Percentiles rank a stretch among this genome's conserved stretches.
phyloP scores from a whole-genome alignment of 2,329 filamentous ascomycete genomes.

The Cryphonectria nitschkei region DNA sequence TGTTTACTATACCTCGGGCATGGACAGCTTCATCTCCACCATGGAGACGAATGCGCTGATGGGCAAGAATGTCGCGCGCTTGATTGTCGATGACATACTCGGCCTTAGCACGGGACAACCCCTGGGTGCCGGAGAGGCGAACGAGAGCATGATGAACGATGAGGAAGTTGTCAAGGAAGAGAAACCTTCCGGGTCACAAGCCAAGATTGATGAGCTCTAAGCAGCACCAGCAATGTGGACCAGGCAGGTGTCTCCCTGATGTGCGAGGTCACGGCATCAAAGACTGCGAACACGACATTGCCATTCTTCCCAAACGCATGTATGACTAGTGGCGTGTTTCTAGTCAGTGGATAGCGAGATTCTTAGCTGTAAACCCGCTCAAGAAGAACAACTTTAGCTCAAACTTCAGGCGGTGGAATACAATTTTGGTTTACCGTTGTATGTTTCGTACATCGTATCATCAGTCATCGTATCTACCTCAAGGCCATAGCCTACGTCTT shows the following conservation, averaged over 20 bases:
- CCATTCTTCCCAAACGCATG: background rate
- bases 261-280: background rate
- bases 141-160: constrained; percentile 9
- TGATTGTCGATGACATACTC: constrained; percentile 67
- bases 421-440: background rate
- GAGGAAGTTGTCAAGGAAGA: constrained; percentile 13
- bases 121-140: constrained; percentile 31
- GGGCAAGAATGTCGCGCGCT: constrained; percentile 80
- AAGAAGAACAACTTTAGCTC: too few species aligned
- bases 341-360: background rate
- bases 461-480: too few species aligned
- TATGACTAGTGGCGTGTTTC: background rate
- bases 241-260: background rate
- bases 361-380: background rate
- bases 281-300: too few species aligned
- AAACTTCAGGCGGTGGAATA: background rate
- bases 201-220: constrained; percentile 4
- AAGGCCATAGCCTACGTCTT: background rate
- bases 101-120: constrained; percentile 30
- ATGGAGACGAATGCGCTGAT: constrained; percentile 97
- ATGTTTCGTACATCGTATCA: background rate
- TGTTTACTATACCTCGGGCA: constrained; percentile 73
- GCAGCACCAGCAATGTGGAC: background rate
- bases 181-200: background rate
- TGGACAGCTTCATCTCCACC: constrained; percentile 93